Base-by-base conservation (phyloP, 2,329 filamentous ascomycete genomes). In the Fusarium sp. region DNA sequence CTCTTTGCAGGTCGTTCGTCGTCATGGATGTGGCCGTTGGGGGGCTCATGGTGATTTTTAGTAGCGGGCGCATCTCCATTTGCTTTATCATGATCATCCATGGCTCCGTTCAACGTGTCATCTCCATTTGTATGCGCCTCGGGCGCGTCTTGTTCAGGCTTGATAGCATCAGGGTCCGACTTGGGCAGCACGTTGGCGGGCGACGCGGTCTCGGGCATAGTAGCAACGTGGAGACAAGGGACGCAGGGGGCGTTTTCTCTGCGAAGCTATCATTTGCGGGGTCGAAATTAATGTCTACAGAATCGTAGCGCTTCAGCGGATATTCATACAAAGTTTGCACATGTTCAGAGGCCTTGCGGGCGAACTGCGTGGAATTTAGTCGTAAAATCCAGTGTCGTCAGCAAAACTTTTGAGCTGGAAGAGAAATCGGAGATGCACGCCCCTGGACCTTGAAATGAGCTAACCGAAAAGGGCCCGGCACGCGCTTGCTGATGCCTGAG, bases 131-230 rank as follows among this genome's bases (percentile, higher is more conserved):
- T 40, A 49, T 56, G 58, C 50, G 57, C 38, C 34, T 62, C 38
- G 4, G 65, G 70, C 65, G 73, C 70, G 67, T 75, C 65, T 56
- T 69, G 65, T 39, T 75, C 66, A 61, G 69, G 36, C 63, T 75
- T 69, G 66, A 71, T 62, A 47, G 71, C 67, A 63, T 73, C 70
- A 63, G 65, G 62, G 52, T 77, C 73, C 68, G 76, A 74, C 67
- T 73, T 74, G 72, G 75, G 73, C 69, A 73, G 71, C 75, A 75
- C 74, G 69, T 78, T 80, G 81, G 81, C 80, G 81, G 83, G 81
- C 81, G 85, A 88, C 86, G 86, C 87, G 86, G 81, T 87, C 82
- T 84, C 83, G 80, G 84, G 85, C 87, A 89, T 89, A 84, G 81
- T 87, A 79, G 79, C 77, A 80, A 77, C 75, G 76, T 75, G 76